These are phyloP conservation scores for Cercospora janseana DNA, from an alignment of 2,329 filamentous ascomycete genomes.

Conservation along the genomic window DNA sequence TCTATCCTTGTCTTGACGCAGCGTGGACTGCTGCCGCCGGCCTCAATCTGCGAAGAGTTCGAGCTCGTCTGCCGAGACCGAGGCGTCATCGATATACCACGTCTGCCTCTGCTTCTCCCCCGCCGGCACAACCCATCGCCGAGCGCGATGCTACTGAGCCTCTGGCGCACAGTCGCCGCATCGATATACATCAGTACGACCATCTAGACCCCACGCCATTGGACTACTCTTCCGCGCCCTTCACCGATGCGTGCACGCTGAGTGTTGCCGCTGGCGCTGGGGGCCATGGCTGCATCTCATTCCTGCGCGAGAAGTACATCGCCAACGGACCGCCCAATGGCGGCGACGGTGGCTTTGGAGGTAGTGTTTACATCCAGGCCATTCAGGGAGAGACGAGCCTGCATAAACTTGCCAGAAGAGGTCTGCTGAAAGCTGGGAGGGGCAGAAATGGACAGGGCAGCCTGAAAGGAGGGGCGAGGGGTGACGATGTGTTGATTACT, in stretches of 20 bases:
- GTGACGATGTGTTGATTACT: constrained; percentile 81
- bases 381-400: constrained; percentile 86
- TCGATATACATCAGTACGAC: constrained; percentile 10
- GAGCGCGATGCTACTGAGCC: constrained; percentile 4
- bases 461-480: constrained; percentile 70
- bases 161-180: neutral
- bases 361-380: constrained; percentile 91
- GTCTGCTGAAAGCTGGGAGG: constrained; percentile 69
- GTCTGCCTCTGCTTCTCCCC: constrained; percentile 14
- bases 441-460: constrained; percentile 79
- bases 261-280: constrained; percentile 76
- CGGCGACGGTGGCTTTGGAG: constrained; percentile 87
- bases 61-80: constrained; percentile 10
- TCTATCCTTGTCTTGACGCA: constrained; percentile 44
- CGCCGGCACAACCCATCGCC: constrained; percentile 7
- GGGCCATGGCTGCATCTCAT: constrained; percentile 91
- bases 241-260: constrained; percentile 80
- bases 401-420: constrained; percentile 80
- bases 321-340: constrained; percentile 89
- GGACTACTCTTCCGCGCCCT: constrained; percentile 78
- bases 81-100: constrained; percentile 20
- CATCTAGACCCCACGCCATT: constrained; percentile 62
- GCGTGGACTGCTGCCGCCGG: constrained; percentile 7
- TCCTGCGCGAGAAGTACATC: constrained; percentile 86
- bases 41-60: neutral